These are phyloP conservation scores for Bipolaris gigantea DNA, from an alignment of 2,329 filamentous ascomycete species.

Conservation along the genomic window DNA sequence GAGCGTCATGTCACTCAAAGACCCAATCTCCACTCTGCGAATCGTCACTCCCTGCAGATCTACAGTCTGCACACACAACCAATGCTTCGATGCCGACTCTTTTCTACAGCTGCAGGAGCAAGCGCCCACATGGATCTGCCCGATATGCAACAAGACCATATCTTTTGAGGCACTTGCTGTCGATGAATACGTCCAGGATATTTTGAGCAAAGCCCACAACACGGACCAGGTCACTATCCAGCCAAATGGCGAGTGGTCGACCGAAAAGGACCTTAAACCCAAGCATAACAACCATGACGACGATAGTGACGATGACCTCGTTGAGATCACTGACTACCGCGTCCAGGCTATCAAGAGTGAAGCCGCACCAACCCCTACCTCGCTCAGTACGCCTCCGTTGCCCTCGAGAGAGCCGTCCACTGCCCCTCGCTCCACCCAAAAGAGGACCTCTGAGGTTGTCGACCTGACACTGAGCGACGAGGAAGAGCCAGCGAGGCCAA, in stretches of 20 bases:
- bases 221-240: conserved; percentile 89
- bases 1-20: conserved; percentile 86
- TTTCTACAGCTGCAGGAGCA: conserved; percentile 95
- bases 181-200: conserved; percentile 91
- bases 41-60: conserved; percentile 80
- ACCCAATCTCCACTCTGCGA: conserved; percentile 83
- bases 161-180: conserved; percentile 81
- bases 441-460: conserved; percentile 52
- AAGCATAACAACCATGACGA: conserved; percentile 45
- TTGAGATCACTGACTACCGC: conserved; percentile 49
- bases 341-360: conserved; percentile 48
- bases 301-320: conserved; percentile 50
- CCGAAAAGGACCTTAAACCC: conserved; percentile 45
- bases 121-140: conserved; percentile 94
- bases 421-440: conserved; percentile 43
- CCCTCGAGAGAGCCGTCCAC: conserved; percentile 49
- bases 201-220: conserved; percentile 72
- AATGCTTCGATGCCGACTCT: conserved; percentile 91
- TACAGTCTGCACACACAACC: conserved; percentile 79
- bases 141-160: conserved; percentile 83
- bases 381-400: conserved; percentile 50
- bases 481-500: conserved; percentile 46
- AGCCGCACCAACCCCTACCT: conserved; percentile 40
- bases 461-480: conserved; percentile 54
- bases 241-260: conserved; percentile 78